phyloP scores from a whole-genome alignment of 2,329 filamentous ascomycete genomes.

The Exophiala sideris region DNA sequence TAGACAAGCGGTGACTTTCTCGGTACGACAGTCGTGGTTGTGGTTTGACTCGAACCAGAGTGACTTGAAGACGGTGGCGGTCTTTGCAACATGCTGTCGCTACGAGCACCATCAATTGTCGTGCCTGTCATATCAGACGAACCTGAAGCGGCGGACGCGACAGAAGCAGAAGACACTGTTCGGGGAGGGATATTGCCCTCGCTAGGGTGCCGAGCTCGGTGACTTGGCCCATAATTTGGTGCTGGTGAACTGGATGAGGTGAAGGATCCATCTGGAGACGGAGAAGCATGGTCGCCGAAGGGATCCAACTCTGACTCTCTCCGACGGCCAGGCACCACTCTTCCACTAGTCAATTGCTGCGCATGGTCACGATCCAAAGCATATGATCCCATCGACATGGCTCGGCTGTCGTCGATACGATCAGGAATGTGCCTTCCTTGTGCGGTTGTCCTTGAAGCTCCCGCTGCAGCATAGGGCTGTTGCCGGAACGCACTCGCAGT shows the following conservation, averaged over 20 bases:
- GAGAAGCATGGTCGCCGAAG: conserved; percentile 24
- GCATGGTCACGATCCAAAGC: conserved; percentile 68
- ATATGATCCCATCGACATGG: conserved; percentile 93
- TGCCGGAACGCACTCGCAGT: conserved; percentile 76
- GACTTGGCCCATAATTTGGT: conserved; percentile 23
- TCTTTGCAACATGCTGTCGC: conserved; percentile 55
- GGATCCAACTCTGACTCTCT: conserved; percentile 53
- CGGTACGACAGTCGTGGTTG: conserved; percentile 62
- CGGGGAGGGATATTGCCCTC: conserved; percentile 49
- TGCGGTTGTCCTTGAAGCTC: conserved; percentile 71
- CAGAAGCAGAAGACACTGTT: conserved; percentile 89
- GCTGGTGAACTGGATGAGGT: conserved; percentile 24
- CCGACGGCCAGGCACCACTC: conserved; percentile 77
- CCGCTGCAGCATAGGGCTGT: conserved; percentile 62
- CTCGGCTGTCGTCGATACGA: conserved; percentile 84
- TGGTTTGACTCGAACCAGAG: conserved; percentile 51
- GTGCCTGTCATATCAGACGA: conserved; percentile 48
- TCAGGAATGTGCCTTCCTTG: conserved; percentile 90
- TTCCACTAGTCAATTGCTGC: conserved; percentile 82
- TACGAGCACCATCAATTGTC: conserved; percentile 54
- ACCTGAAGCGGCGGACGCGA: conserved; percentile 67
- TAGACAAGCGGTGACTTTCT: conserved; percentile 80
- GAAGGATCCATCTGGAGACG: conserved; percentile 20
- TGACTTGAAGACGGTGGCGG: conserved; percentile 51
- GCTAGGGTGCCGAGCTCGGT: conserved; percentile 41